Percentiles rank a stretch among this genome's conserved stretches.
These are phyloP conservation scores for Rhizopogon rudus DNA, from an alignment of 768 basidiomycete species.

Conservation along the genomic window DNA sequence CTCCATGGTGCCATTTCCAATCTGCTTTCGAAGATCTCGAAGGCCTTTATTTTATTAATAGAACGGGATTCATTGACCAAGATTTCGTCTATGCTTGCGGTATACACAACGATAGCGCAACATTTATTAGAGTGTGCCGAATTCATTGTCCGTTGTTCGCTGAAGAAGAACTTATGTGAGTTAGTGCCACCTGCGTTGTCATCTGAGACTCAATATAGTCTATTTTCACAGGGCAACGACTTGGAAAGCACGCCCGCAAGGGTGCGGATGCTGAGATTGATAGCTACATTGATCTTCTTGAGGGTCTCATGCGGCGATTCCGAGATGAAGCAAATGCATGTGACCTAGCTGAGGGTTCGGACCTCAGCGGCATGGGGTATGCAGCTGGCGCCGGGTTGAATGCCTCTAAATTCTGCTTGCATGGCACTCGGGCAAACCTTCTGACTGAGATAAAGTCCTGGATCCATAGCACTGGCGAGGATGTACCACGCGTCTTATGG, in stretches of 20 bases:
- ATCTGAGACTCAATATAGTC: not conserved
- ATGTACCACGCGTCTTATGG: conserved; percentile 5
- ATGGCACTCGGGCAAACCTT: conserved; percentile 8
- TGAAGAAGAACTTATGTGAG: conserved; percentile 1
- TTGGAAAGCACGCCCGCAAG: not conserved
- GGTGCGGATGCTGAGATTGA: not conserved
- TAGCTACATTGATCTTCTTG: not conserved
- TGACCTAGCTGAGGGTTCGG: not conserved
- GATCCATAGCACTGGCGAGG: not conserved
- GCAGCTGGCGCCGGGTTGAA: not conserved
- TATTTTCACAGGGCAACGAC: not conserved
- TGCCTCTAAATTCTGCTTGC: conserved; percentile 5
- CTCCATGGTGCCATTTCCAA: not conserved
- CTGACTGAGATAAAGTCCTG: conserved; percentile 13
- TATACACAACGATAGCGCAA: not conserved
- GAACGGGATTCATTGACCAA: not conserved
- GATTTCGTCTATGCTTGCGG: not conserved
- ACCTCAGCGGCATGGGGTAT: not conserved
- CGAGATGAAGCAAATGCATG: not conserved
- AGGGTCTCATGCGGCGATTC: conserved; percentile 2
- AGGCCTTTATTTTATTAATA: conserved; percentile 1
- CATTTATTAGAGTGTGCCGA: not conserved
- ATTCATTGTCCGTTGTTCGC: not conserved
- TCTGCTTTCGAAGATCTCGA: conserved; percentile 1
- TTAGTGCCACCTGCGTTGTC: not conserved